These are phyloP conservation scores for Aspergillus clavatus DNA, from an alignment of 2,329 filamentous ascomycete genomes.

Conservation along the genomic window DNA sequence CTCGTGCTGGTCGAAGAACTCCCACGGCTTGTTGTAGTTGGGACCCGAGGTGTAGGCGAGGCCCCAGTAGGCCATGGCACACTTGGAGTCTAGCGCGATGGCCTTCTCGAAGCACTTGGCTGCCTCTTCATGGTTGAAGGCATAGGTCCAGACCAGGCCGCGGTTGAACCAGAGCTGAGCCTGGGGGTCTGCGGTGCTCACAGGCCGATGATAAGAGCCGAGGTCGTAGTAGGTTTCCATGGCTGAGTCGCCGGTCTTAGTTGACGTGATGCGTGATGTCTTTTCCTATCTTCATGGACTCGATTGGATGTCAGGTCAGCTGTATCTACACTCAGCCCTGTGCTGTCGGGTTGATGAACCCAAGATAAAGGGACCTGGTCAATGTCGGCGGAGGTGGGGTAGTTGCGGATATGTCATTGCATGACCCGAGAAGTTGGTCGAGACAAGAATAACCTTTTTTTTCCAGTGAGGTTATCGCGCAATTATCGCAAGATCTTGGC, in stretches of 20 bases:
- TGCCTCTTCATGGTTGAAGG: constrained; percentile 40
- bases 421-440: too few relatives aligned
- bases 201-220: constrained; percentile 30
- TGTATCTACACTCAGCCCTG: too few relatives aligned
- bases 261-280: background rate
- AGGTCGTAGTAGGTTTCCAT: constrained; percentile 26
- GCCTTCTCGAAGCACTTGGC: constrained; percentile 35
- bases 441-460: too few relatives aligned
- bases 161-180: constrained; percentile 34
- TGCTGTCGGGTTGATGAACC: too few relatives aligned
- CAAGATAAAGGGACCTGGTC: too few relatives aligned
- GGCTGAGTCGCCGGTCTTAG: background rate
- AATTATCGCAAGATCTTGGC: too few relatives aligned
- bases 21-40: constrained; percentile 78
- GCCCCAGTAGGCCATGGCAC: constrained; percentile 40
- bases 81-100: constrained; percentile 30
- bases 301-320: too few relatives aligned
- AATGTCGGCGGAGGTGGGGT: background rate
- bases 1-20: constrained; percentile 61
- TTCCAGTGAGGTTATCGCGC: too few relatives aligned
- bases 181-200: constrained; percentile 22
- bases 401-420: background rate
- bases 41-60: constrained; percentile 64
- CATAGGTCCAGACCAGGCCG: constrained; percentile 33
- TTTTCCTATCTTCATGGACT: too few relatives aligned